phyloP scores from a whole-genome alignment of 2,329 filamentous ascomycete genomes.

The Alternaria sp. region DNA sequence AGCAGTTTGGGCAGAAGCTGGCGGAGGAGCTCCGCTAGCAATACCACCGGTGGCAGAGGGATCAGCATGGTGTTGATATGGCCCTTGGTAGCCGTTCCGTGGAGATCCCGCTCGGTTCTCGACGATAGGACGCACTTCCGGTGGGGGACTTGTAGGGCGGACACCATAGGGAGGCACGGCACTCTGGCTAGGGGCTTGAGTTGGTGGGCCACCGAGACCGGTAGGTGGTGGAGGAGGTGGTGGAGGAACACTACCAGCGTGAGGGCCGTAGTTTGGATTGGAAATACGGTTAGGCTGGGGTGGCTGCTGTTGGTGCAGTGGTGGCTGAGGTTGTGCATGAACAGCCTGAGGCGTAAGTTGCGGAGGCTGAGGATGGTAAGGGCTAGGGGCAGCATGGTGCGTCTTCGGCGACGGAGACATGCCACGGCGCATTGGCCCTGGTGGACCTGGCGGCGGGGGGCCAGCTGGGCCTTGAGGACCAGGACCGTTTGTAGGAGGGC shows the following conservation, averaged over 20 bases:
- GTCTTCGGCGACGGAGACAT: conserved; percentile 68
- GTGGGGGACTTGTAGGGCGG: conserved; percentile 77
- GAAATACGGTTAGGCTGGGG: conserved; percentile 57
- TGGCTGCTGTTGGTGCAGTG: conserved; percentile 38
- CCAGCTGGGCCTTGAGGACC: conserved; percentile 53
- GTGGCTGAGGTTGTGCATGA: conserved; percentile 57
- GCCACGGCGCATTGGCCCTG: conserved; percentile 57
- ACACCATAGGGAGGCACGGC: conserved; percentile 71
- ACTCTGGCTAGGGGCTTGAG: conserved; percentile 57
- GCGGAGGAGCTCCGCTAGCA: conserved; percentile 72
- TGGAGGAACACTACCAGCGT: conserved; percentile 58
- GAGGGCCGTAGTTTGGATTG: conserved; percentile 58
- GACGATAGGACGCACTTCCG: conserved; percentile 81
- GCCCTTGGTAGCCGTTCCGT: conserved; percentile 83
- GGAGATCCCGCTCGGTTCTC: conserved; percentile 92
- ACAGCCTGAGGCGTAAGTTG: conserved; percentile 62
- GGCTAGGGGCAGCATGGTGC: conserved; percentile 61
- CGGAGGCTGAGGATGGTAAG: conserved; percentile 57
- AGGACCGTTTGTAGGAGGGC: conserved; percentile 56
- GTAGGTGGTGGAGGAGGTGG: conserved; percentile 67
- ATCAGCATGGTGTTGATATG: conserved; percentile 79
- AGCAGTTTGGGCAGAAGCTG: conserved; percentile 70
- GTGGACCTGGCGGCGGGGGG: conserved; percentile 50
- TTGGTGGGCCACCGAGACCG: conserved; percentile 58
- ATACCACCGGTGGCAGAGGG: conserved; percentile 65